Percentiles rank a stretch among this genome's conserved stretches.
Evolutionary conservation across 2,329 filamentous ascomycete species (phyloP).

Genomic region (Hysterium pulicare): DNA sequence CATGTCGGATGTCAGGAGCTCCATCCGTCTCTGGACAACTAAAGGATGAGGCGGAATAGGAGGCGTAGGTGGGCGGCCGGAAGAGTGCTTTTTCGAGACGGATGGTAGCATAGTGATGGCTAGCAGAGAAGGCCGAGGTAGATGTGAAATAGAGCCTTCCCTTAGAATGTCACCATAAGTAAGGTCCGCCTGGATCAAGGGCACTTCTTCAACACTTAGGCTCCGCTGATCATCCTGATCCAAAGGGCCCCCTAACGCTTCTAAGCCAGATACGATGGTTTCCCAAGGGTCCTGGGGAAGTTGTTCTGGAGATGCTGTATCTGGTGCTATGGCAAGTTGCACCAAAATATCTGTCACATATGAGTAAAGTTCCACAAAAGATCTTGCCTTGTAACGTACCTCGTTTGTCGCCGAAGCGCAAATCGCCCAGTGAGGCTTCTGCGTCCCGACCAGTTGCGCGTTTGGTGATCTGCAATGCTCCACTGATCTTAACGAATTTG

Average conservation of each 20-base stretch:
- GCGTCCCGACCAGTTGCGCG: conserved; percentile 91
- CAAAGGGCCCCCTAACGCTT: conserved; percentile 82
- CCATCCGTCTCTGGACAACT: conserved; percentile 95
- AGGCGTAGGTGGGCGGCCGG: conserved; percentile 52
- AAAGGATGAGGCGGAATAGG: conserved; percentile 93
- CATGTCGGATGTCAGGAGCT: conserved; percentile 97
- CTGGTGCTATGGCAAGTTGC: conserved; percentile 86
- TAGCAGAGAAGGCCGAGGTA: conserved; percentile 83
- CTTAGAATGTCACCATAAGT: conserved; percentile 90
- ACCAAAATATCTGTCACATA: conserved; percentile 71
- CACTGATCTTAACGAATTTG: conserved; percentile 98
- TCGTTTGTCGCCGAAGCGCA: conserved; percentile 91
- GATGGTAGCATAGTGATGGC: conserved; percentile 94
- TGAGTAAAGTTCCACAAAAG: conserved; percentile 12
- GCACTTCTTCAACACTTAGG: conserved; percentile 88
- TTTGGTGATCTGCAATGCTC: conserved; percentile 93
- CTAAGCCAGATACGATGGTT: conserved; percentile 89
- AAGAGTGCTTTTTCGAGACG: conserved; percentile 56
- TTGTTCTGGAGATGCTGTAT: conserved; percentile 76
- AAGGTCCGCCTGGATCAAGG: conserved; percentile 90
- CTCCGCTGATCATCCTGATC: conserved; percentile 83
- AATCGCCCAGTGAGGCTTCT: conserved; percentile 84
- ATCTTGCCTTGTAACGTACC: conserved; percentile 37
- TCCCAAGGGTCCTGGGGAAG: conserved; percentile 95
- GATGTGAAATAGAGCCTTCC: conserved; percentile 80